Evolutionary conservation across 768 basidiomycete genomes (phyloP).

Genomic region (Pleurotus citrinopileatus): DNA sequence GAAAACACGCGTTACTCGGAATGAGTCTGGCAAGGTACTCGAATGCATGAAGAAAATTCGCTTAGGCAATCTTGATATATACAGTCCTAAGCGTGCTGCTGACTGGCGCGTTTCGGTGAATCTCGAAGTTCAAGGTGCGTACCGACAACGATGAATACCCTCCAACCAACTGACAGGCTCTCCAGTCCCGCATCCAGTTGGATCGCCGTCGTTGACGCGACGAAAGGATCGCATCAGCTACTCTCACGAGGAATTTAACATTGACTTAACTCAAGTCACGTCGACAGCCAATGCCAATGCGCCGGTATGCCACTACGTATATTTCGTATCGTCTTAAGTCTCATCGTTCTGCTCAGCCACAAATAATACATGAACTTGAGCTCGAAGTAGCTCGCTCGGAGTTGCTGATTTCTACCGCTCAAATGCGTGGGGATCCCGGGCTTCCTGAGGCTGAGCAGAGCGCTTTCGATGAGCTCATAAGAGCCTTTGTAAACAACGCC

Average conservation of each 20-base stretch:
- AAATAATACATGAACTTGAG: slow-evolving; percentile 83
- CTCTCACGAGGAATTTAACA: slow-evolving; percentile 86
- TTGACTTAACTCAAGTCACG: slow-evolving; percentile 93
- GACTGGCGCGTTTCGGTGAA: slow-evolving; percentile 96
- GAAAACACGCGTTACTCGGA: slow-evolving; percentile 82
- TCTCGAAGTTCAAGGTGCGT: slow-evolving; percentile 84
- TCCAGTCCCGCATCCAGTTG: slow-evolving; percentile 66
- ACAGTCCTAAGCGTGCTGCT: slow-evolving; percentile 73
- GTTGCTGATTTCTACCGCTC: slow-evolving; percentile 67
- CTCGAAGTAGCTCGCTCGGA: slow-evolving; percentile 78
- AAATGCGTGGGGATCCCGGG: slow-evolving; percentile 60
- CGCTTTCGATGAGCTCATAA: slow-evolving; percentile 88
- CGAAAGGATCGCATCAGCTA: slow-evolving; percentile 93
- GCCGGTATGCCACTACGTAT: slow-evolving; percentile 41
- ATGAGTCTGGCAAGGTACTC: slow-evolving; percentile 63
- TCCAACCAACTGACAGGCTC: neutral
- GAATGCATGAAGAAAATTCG: slow-evolving; percentile 79
- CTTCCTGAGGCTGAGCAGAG: slow-evolving; percentile 61
- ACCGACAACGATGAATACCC: slow-evolving; percentile 12
- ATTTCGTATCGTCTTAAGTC: slow-evolving; percentile 6
- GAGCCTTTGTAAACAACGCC: slow-evolving; percentile 90
- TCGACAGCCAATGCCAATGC: slow-evolving; percentile 43
- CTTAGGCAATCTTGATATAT: slow-evolving; percentile 85
- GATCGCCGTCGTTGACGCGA: slow-evolving; percentile 56
- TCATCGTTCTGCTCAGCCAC: slow-evolving; percentile 35